Evolutionary conservation across 2,329 filamentous ascomycete genomes (phyloP), one percentile per base, ranked within the genome.

Genomic region (Saccharata proteae): DNA sequence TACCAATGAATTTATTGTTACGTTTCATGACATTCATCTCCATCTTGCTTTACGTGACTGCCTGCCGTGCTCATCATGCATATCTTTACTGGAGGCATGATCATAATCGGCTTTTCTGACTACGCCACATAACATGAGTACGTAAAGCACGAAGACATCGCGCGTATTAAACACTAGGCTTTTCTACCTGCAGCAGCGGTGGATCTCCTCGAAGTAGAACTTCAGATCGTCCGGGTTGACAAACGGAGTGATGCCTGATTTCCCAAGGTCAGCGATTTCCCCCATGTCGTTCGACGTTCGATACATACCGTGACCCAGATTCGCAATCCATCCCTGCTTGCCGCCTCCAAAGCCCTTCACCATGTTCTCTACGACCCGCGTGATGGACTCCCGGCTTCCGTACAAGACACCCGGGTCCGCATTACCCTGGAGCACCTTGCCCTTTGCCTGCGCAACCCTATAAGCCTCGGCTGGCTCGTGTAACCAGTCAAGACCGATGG

Each of bases 301-400:
- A 20, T 11, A 57, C 74, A 49, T 69, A 82, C 90, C 90, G 52
- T 98, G 90, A 6, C 90, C 90, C 39, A 98, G 68, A 54, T 98
- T 98, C 28, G 82, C 84, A 45, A 98, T 96, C 88, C 90, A 98
- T 23, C 88, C 83, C 55, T 86, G 76, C 58, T 85, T 88, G 33
- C 79, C 80, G 39, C 77, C 75, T 38, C 69, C 68, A 50, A 96
- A 98, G 0, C 88, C 88, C 39, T 76, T 63, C 1, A 93, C 83
- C 80, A 94, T 93, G 27, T 77, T 67, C 57, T 88, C 69, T 6
- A 94, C 86, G 0, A 77, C 80, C 41, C 70, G 65, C 4, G 84
- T 90, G 43, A 98, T 96, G 26, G 77, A 73, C 40, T 78, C 75
- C 41, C 71, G 76, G 6, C 79, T 77, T 23, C 90, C 90, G 50